Evolutionary conservation across 768 basidiomycete species (phyloP).

Genomic region (Tylopilus balloui): DNA sequence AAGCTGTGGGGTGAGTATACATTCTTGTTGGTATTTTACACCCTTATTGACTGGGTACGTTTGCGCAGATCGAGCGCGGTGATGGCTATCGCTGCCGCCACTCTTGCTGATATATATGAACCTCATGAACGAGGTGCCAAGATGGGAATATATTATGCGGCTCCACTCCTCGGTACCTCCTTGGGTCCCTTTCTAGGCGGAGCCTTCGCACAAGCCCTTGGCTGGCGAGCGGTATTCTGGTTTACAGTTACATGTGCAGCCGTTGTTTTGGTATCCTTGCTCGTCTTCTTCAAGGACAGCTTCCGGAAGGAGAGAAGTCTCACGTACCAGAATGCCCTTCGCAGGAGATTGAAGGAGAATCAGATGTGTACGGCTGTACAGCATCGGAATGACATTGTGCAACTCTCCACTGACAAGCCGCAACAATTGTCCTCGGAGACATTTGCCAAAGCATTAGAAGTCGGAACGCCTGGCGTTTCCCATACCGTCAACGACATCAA

Average conservation of each 20-base stretch:
- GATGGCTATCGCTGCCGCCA: constrained; percentile 69
- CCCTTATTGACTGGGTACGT: not conserved
- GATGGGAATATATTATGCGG: constrained; percentile 81
- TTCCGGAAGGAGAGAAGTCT: constrained; percentile 80
- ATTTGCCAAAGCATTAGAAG: not conserved
- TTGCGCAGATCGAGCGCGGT: constrained; percentile 56
- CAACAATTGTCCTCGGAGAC: constrained; percentile 2
- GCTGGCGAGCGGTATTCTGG: constrained; percentile 86
- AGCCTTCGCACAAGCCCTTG: constrained; percentile 56
- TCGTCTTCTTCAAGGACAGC: constrained; percentile 72
- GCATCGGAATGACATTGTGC: not conserved
- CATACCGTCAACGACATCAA: constrained; percentile 35
- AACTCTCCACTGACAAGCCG: constrained; percentile 1
- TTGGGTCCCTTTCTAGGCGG: constrained; percentile 72
- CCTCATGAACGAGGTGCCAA: constrained; percentile 73
- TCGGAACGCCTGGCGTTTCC: not conserved
- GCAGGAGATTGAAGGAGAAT: constrained; percentile 34
- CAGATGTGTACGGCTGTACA: constrained; percentile 6
- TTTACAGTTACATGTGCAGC: constrained; percentile 65
- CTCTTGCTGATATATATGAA: constrained; percentile 77
- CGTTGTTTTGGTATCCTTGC: constrained; percentile 48
- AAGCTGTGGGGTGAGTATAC: constrained; percentile 51
- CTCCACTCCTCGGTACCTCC: constrained; percentile 68
- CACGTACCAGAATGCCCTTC: constrained; percentile 67
- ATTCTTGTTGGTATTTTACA: not conserved